phyloP scores from a whole-genome alignment of 129 eudicot genomes.

The Deinandra increscens region DNA sequence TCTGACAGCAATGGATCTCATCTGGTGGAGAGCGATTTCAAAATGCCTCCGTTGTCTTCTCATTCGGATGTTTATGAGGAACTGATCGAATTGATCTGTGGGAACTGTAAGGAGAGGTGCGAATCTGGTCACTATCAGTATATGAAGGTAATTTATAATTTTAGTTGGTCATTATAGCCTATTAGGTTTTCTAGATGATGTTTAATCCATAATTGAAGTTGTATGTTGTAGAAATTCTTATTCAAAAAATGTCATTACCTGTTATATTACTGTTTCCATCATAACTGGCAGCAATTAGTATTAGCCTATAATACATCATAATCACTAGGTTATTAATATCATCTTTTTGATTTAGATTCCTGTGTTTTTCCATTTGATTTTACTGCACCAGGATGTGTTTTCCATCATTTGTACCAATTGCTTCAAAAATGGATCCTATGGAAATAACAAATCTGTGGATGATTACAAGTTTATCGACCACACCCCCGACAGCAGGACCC shows the following conservation, averaged over 20 bases:
- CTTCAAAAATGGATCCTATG: slow-evolving; percentile 56
- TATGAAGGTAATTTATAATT: slow-evolving; percentile 41
- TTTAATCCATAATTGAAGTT: background rate
- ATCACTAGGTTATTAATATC: background rate
- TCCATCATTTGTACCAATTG: slow-evolving; percentile 66
- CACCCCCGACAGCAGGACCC: slow-evolving; percentile 22
- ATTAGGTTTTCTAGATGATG: too few relatives aligned
- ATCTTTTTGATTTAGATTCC: too few relatives aligned
- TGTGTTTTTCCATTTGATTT: background rate
- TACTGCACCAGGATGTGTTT: slow-evolving; percentile 50
- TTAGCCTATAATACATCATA: background rate
- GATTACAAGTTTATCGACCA: slow-evolving; percentile 61
- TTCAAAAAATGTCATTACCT: background rate
- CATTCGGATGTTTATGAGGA: slow-evolving; percentile 64
- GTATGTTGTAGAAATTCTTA: background rate
- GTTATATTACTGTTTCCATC: background rate
- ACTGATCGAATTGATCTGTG: slow-evolving; percentile 51
- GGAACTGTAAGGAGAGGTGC: slow-evolving; percentile 60
- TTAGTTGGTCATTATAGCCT: too few relatives aligned
- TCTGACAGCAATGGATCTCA: slow-evolving; percentile 6
- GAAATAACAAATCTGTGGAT: slow-evolving; percentile 52
- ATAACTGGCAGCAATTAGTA: background rate
- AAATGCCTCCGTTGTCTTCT: slow-evolving; percentile 72
- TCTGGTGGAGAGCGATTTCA: slow-evolving; percentile 38
- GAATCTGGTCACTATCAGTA: slow-evolving; percentile 53